phyloP scores from a whole-genome alignment of 2,329 filamentous ascomycete species.

The Neobulgaria alba region DNA sequence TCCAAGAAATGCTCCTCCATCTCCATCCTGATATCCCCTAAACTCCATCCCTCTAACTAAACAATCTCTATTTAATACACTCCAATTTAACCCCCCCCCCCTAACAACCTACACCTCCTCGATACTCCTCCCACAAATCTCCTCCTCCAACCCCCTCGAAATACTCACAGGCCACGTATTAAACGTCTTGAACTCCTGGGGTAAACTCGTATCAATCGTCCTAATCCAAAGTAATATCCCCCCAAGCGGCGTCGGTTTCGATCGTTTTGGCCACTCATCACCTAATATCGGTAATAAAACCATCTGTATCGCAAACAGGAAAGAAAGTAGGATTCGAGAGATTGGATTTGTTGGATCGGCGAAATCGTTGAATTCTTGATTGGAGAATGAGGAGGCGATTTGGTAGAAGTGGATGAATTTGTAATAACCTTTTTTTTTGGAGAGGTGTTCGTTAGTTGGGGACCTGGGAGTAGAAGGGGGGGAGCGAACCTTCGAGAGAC shows the following conservation, averaged over 20 bases:
- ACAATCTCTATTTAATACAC: no score
- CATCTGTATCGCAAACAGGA: conserved; percentile 39
- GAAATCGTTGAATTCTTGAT: conserved; percentile 35
- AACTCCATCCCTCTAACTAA: not conserved
- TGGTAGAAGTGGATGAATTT: conserved; percentile 35
- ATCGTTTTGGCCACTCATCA: conserved; percentile 22
- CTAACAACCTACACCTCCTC: no score
- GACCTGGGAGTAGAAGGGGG: not conserved
- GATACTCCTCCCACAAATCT: no score
- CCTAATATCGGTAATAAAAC: conserved; percentile 34
- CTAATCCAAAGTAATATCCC: conserved; percentile 9
- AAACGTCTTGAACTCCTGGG: not conserved
- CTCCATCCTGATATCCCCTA: no score
- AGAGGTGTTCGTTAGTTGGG: not conserved
- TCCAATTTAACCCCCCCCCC: no score
- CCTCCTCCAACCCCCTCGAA: not conserved
- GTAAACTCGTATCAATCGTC: conserved; percentile 1
- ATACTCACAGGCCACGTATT: not conserved
- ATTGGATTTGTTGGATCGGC: conserved; percentile 34
- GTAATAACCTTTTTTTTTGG: conserved; percentile 28
- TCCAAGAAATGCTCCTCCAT: no score
- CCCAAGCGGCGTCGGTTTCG: conserved; percentile 4
- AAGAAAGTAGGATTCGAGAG: conserved; percentile 36
- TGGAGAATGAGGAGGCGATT: conserved; percentile 32
- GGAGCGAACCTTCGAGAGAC: conserved; percentile 19